Base-by-base conservation (phyloP, 148 eudicot genomes). In the Cornus florida region DNA sequence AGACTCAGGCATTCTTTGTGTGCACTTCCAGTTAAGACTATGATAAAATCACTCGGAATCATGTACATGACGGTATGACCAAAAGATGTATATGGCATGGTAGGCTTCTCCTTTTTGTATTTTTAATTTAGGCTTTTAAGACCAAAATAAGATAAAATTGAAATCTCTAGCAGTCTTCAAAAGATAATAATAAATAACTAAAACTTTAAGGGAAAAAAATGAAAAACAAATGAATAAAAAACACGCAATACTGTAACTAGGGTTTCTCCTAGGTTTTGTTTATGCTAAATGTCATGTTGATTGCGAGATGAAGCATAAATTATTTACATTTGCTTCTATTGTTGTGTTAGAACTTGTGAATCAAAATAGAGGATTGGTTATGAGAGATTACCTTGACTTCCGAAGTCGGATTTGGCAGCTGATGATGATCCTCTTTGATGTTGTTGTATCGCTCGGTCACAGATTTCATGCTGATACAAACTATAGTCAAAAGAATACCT, bases 391-490 rank as follows among this genome's bases (percentile, higher is more conserved):
- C 92, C 91, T 86, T 85, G 46, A 83, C 80, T 69, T 86, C 91
- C 60, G 87, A 80, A 69, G 82, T 77, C 32, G 87, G 88, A 81
- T 83, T 79, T 77, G 83, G 75, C 72, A 77, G 83, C 77, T 87
- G 88, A 72, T 78, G 78, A 62, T 84, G 72, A 71, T 84, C 91
- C 71, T 86, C 90, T 82, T 88, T 86, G 82, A 86, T 46, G 76
- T 83, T 88, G 77, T 82, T 67, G 90, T 88, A 92, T 67, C 92
- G 82, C 72, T 90, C 89, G 0, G 88, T 86, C 69, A 88, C 76
- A 57, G 88, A 56, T 75, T 78, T 90, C 88, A 90, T 86, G 90
- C 96, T 92, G 91, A 67, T 22, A n/a, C 57, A 17, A 59, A 74
- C 17, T 32, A 57, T 22, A 74, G 50, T 13, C 67, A 73, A 57